A percentile compares a stretch with the other conserved stretches of the same genome.
Conservation (phyloP, 1,139 yeast genomes). For the Kluyveromyces sp. region DNA sequence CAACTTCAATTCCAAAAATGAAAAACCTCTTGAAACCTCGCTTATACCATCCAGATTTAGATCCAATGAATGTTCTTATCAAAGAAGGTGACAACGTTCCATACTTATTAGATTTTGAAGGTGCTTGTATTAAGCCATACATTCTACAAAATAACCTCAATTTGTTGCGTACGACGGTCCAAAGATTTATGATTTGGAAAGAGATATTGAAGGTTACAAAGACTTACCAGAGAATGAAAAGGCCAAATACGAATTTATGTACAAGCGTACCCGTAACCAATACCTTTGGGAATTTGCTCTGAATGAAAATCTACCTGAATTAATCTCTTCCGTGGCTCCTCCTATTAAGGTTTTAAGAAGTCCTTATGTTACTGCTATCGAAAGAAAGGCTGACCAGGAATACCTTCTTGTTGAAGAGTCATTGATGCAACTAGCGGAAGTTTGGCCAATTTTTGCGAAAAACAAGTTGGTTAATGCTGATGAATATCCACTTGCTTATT, state of each 20-base stretch:
- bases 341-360: slow-evolving; percentile 60
- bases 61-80: slow-evolving; percentile 76
- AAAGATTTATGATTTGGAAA: slow-evolving; percentile 64
- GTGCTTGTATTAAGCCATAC: slow-evolving; percentile 72
- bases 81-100: slow-evolving; percentile 35
- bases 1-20: slow-evolving; percentile 49
- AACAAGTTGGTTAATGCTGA: slow-evolving; percentile 43
- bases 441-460: slow-evolving; percentile 65
- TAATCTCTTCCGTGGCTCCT: slow-evolving; percentile 75
- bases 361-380: slow-evolving; percentile 60
- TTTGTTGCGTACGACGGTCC: slow-evolving; percentile 85
- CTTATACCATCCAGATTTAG: slow-evolving; percentile 72
- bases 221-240: slow-evolving; percentile 63
- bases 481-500: slow-evolving; percentile 54
- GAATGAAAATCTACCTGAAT: slow-evolving; percentile 51
- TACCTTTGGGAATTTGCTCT: slow-evolving; percentile 76
- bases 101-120: slow-evolving; percentile 74
- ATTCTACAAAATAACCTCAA: slow-evolving; percentile 62
- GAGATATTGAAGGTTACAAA: slow-evolving; percentile 67
- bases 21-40: slow-evolving; percentile 64
- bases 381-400: slow-evolving; percentile 55
- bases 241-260: slow-evolving; percentile 77
- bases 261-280: slow-evolving; percentile 84
- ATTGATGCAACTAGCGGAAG: slow-evolving; percentile 62
- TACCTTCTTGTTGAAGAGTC: slow-evolving; percentile 59